These are phyloP conservation scores for Neurospora tetraspora DNA, from an alignment of 495 filamentous ascomycete species.

Conservation along the genomic window DNA sequence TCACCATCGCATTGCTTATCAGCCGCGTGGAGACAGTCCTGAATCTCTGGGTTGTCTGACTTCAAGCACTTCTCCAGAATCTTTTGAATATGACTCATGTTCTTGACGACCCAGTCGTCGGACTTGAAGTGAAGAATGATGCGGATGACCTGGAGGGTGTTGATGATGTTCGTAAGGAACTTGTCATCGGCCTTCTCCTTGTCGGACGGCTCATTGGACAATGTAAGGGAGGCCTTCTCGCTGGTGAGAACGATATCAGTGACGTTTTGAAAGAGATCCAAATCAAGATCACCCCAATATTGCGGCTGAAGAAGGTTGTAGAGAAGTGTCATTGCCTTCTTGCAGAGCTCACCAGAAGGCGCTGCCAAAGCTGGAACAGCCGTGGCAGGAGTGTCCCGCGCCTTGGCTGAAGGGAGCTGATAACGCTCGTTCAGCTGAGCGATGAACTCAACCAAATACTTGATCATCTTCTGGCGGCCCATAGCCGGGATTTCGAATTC, in stretches of 20 bases:
- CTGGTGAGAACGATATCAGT: slow-evolving; percentile 73
- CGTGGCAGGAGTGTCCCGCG: slow-evolving; percentile 43
- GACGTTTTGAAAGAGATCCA: slow-evolving; percentile 82
- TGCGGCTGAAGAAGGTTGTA: slow-evolving; percentile 75
- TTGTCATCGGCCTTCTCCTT: slow-evolving; percentile 81
- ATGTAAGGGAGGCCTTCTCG: slow-evolving; percentile 56
- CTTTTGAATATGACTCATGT: slow-evolving; percentile 68
- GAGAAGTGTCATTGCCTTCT: slow-evolving; percentile 74
- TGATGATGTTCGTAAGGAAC: slow-evolving; percentile 74
- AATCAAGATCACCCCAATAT: slow-evolving; percentile 86
- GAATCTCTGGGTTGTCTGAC: slow-evolving; percentile 78
- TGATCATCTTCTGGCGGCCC: slow-evolving; percentile 68
- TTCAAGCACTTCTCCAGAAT: slow-evolving; percentile 83
- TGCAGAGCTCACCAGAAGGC: slow-evolving; percentile 61
- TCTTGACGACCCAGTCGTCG: slow-evolving; percentile 79
- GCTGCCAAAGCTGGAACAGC: slow-evolving; percentile 40
- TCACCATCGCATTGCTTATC: slow-evolving; percentile 56
- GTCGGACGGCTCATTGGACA: slow-evolving; percentile 69
- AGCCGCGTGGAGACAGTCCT: slow-evolving; percentile 73
- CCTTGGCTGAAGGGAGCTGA: slow-evolving; percentile 56
- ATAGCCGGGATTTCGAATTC: slow-evolving; percentile 60
- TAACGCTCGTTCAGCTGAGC: slow-evolving; percentile 78
- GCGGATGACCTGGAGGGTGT: slow-evolving; percentile 81
- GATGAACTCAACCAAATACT: slow-evolving; percentile 91
- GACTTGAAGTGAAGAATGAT: slow-evolving; percentile 77